Percentiles rank a stretch among this genome's conserved stretches.
Evolutionary conservation across 305 asterid genomes (phyloP).

Genomic region (Fraxinus nigra): DNA sequence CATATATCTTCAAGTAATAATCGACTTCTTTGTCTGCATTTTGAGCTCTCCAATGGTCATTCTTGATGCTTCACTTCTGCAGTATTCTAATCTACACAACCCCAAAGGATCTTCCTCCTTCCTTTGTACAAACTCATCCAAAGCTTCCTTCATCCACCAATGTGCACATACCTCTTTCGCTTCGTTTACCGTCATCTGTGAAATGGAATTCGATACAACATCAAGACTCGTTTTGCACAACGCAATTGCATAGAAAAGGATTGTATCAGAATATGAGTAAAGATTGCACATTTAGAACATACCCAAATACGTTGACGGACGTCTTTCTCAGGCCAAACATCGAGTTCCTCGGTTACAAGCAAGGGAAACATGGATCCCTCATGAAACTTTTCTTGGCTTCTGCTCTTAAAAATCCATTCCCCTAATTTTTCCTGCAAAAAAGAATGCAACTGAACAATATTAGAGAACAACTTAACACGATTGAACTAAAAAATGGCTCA

Average conservation of each 20-base stretch:
- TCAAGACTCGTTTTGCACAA: slow-evolving; percentile 21
- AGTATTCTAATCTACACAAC: slow-evolving; percentile 31
- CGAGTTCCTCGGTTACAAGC: slow-evolving; percentile 41
- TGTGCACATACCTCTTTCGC: slow-evolving; percentile 64
- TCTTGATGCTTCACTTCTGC: slow-evolving; percentile 37
- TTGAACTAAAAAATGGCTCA: background rate
- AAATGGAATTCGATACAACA: slow-evolving; percentile 13
- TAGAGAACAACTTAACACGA: slow-evolving; percentile 10
- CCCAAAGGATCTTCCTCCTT: slow-evolving; percentile 28
- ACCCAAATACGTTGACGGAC: slow-evolving; percentile 74
- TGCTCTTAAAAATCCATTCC: slow-evolving; percentile 87
- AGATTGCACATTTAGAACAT: slow-evolving; percentile 20
- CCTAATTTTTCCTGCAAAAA: slow-evolving; percentile 66
- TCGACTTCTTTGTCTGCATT: slow-evolving; percentile 39
- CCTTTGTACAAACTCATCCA: slow-evolving; percentile 34
- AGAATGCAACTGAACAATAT: background rate
- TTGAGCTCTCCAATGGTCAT: slow-evolving; percentile 35
- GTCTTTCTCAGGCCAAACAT: slow-evolving; percentile 84
- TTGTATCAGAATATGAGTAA: background rate
- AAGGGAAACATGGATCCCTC: slow-evolving; percentile 72
- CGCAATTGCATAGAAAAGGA: background rate
- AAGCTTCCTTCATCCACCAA: slow-evolving; percentile 84
- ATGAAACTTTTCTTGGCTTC: slow-evolving; percentile 75
- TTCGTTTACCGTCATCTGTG: slow-evolving; percentile 65
- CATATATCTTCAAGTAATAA: slow-evolving; percentile 18